Evolutionary conservation across 495 filamentous ascomycete species (phyloP).

Genomic region (Tuber magnatum): DNA sequence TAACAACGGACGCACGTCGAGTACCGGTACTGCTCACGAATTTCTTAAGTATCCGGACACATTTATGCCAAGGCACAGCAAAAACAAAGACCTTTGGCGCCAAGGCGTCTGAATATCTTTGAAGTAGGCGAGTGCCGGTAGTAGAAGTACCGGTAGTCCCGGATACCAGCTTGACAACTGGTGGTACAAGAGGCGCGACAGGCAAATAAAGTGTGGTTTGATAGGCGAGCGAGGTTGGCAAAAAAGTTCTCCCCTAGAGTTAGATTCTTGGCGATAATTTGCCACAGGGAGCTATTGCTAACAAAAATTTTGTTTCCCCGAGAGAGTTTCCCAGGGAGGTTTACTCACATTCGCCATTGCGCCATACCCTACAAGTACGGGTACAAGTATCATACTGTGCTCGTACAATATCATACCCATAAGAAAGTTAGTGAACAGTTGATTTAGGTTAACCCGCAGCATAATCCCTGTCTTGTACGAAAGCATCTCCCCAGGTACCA

Average conservation of each 20-base stretch:
- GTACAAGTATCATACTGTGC: too few species aligned
- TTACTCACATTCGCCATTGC: neutral
- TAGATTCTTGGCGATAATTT: neutral
- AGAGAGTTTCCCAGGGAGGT: neutral
- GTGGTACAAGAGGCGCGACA: neutral
- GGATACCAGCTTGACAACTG: neutral
- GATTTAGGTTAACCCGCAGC: too few species aligned
- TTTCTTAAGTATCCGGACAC: too few species aligned
- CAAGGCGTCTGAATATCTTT: too few species aligned
- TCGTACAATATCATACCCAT: too few species aligned
- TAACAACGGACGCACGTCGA: neutral
- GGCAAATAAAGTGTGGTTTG: neutral
- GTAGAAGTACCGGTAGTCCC: neutral
- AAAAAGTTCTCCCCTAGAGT: neutral
- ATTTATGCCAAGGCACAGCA: too few species aligned
- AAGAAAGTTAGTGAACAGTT: too few species aligned
- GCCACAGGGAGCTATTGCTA: neutral
- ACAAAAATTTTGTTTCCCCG: neutral
- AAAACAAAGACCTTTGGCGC: too few species aligned
- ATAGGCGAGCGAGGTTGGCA: neutral
- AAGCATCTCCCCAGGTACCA: too few species aligned
- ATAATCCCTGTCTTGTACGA: too few species aligned
- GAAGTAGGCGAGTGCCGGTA: neutral
- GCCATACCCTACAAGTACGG: too few species aligned
- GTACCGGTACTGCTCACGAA: too few species aligned